Percentiles rank a stretch among this genome's conserved stretches.
Conservation (phyloP, 192 early-diverging fungal species). For the Oehlia diaphana region DNA sequence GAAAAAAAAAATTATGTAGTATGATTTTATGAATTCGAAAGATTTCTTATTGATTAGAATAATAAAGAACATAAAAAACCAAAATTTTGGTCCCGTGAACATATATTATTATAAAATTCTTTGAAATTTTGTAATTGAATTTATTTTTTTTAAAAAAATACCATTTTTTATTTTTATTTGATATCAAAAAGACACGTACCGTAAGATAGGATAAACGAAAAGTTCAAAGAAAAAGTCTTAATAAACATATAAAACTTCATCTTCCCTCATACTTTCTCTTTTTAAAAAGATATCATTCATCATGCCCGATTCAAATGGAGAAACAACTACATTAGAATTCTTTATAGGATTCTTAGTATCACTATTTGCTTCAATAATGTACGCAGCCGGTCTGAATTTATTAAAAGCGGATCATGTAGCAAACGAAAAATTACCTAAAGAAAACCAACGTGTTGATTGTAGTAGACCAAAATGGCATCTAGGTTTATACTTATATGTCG, state of each 20-base stretch:
- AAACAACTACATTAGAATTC: constrained; percentile 35
- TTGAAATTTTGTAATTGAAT: too few relatives aligned
- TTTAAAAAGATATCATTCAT: background rate
- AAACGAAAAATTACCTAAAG: constrained; percentile 37
- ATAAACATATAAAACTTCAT: background rate
- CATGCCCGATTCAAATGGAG: background rate
- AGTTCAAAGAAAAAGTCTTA: too few relatives aligned
- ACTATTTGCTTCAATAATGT: constrained; percentile 44
- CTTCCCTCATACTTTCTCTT: background rate
- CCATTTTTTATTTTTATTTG: too few relatives aligned
- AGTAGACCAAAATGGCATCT: constrained; percentile 60
- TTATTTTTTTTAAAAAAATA: too few relatives aligned
- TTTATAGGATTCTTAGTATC: constrained; percentile 48
- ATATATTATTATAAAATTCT: too few relatives aligned
- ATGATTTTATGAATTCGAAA: too few relatives aligned
- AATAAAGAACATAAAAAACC: too few relatives aligned
- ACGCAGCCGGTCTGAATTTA: constrained; percentile 58
- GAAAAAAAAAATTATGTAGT: too few relatives aligned
- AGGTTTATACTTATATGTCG: constrained; percentile 56
- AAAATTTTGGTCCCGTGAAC: too few relatives aligned
- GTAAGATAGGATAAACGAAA: too few relatives aligned
- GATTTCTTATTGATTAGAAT: too few relatives aligned
- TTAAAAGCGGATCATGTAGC: constrained; percentile 59
- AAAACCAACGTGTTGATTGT: constrained; percentile 54
- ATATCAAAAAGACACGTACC: too few relatives aligned